Percentiles rank a stretch among this genome's conserved stretches.
These are phyloP conservation scores for Daldinia concentrica DNA, from an alignment of 495 filamentous ascomycete genomes.

Conservation along the genomic window DNA sequence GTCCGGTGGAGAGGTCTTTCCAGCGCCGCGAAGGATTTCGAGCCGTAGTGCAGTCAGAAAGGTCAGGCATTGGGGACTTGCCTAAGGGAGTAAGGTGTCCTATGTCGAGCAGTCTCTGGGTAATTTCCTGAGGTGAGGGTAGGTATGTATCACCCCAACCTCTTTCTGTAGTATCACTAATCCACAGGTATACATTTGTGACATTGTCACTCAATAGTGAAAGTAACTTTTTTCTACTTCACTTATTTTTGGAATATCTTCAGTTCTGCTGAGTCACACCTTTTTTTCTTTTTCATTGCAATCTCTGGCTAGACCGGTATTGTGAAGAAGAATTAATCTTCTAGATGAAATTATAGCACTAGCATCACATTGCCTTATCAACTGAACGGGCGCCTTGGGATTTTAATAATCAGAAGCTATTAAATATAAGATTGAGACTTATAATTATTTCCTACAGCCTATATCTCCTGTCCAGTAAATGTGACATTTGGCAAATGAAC, in stretches of 20 bases:
- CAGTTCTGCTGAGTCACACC: constrained; percentile 10
- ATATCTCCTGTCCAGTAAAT: too few species aligned
- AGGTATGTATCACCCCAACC: neutral
- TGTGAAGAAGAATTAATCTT: neutral
- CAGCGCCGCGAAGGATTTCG: constrained; percentile 6
- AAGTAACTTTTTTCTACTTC: constrained; percentile 6
- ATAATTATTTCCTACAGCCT: too few species aligned
- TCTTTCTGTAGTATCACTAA: neutral
- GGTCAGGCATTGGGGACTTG: constrained; percentile 7
- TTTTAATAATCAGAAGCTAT: too few species aligned
- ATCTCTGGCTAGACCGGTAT: neutral
- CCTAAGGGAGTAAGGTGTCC: neutral
- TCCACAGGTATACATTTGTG: neutral
- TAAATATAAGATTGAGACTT: too few species aligned
- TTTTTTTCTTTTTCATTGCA: constrained; percentile 15
- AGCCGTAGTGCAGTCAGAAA: neutral
- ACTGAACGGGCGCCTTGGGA: too few species aligned
- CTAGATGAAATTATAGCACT: neutral
- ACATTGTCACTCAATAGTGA: neutral
- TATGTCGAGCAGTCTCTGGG: constrained; percentile 15
- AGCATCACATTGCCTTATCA: neutral
- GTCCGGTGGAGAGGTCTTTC: neutral
- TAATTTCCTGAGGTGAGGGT: constrained; percentile 1
- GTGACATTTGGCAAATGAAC: too few species aligned
- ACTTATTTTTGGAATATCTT: constrained; percentile 8